Percentiles rank a stretch among this genome's conserved stretches.
phyloP scores from a whole-genome alignment of 257 asterid species.

The Perilla frutescens region DNA sequence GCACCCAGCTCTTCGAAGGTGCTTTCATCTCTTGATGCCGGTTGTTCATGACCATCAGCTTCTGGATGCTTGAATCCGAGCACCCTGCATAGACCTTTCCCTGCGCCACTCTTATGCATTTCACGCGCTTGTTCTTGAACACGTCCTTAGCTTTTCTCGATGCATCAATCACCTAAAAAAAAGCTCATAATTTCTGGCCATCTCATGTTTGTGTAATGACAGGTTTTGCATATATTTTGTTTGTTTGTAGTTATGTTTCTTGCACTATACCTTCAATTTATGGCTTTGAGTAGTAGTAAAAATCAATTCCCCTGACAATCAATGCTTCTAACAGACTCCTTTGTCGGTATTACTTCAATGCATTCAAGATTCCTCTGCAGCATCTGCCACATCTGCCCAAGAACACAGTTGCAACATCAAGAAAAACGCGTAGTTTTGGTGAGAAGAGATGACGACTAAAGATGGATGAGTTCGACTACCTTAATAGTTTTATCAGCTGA shows the following conservation, averaged over 20 bases:
- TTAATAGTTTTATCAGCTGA: slow-evolving; percentile 85
- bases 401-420: slow-evolving; percentile 22
- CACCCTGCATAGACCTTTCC: slow-evolving; percentile 89
- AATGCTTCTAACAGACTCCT: slow-evolving; percentile 67
- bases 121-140: slow-evolving; percentile 72
- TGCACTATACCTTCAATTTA: slow-evolving; percentile 63
- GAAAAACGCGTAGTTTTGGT: not conserved
- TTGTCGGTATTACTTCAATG: slow-evolving; percentile 67
- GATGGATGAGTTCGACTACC: too few relatives aligned
- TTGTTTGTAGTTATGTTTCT: not conserved
- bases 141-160: slow-evolving; percentile 65
- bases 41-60: slow-evolving; percentile 58
- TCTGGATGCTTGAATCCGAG: slow-evolving; percentile 84
- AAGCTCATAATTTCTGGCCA: not conserved
- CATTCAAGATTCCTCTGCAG: slow-evolving; percentile 64
- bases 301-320: slow-evolving; percentile 68
- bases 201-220: not conserved
- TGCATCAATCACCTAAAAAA: slow-evolving; percentile 59
- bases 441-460: slow-evolving; percentile 1
- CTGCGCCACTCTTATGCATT: slow-evolving; percentile 55
- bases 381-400: slow-evolving; percentile 78
- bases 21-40: slow-evolving; percentile 79
- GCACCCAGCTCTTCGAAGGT: slow-evolving; percentile 81
- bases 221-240: not conserved
- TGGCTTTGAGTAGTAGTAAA: slow-evolving; percentile 64